Percentiles rank a stretch among this genome's conserved stretches.
phyloP scores from a whole-genome alignment of 306 rosid genomes.

The Erythrophleum fordii region DNA sequence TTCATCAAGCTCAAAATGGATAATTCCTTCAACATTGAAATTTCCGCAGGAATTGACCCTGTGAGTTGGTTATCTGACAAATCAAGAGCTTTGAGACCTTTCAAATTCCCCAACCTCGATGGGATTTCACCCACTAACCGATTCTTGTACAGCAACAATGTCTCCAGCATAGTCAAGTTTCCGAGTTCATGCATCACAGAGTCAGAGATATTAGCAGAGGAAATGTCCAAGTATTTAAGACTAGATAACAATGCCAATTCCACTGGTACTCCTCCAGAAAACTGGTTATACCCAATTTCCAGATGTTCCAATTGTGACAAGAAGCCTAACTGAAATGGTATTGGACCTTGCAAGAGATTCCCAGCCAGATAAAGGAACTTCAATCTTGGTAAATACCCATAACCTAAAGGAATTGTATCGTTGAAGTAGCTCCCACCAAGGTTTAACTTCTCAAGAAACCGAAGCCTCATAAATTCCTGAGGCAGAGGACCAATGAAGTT shows the following conservation, averaged over 20 bases:
- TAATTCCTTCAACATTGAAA: conserved; percentile 49
- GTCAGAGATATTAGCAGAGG: conserved; percentile 63
- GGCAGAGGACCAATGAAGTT: conserved; percentile 77
- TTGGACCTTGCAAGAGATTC: conserved; percentile 64
- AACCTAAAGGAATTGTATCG: conserved; percentile 60
- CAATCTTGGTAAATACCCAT: conserved; percentile 64
- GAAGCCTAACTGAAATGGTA: conserved; percentile 64
- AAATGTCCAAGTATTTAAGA: conserved; percentile 75
- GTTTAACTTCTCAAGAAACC: conserved; percentile 72
- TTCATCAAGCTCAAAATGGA: conserved; percentile 54
- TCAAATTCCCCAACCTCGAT: conserved; percentile 55
- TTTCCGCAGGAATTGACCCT: conserved; percentile 65
- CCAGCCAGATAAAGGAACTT: conserved; percentile 71
- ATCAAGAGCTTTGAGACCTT: conserved; percentile 62
- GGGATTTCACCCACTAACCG: conserved; percentile 71
- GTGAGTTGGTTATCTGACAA: conserved; percentile 78
- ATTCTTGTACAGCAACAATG: conserved; percentile 68
- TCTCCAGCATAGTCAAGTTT: conserved; percentile 65
- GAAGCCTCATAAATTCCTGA: conserved; percentile 55
- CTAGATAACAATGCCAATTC: conserved; percentile 57
- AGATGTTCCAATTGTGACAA: conserved; percentile 62
- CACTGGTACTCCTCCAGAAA: conserved; percentile 65
- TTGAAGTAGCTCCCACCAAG: conserved; percentile 95
- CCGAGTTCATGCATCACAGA: conserved; percentile 63
- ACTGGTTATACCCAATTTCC: conserved; percentile 85